Evolutionary conservation across 2,329 filamentous ascomycete species (phyloP), one percentile per base, ranked within the genome.

Genomic region (Aspergillus fumigatiaffinis): DNA sequence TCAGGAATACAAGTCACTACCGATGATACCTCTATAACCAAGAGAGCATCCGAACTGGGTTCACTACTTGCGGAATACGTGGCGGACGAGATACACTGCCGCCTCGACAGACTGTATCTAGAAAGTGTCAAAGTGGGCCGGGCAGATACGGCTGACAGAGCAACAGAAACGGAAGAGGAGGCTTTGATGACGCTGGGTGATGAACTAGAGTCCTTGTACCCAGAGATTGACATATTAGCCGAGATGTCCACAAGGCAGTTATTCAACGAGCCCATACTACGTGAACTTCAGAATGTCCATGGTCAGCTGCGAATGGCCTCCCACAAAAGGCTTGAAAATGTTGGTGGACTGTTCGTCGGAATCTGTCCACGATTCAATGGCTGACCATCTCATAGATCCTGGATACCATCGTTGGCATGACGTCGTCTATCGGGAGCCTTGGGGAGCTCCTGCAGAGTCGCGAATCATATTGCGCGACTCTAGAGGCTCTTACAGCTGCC

Each of bases 171-270:
- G 12, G 61, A 65, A 9, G 46, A 53, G 6, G 66, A 67, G 23
- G 55, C 60, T 4, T 50, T 69, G n/a, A 44, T 59, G 32, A 67
- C 64, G 1, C 52, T 77, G 28, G 63, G 73, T 54, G 67, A 71
- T 52, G 75, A 77, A 55, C 60, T 77, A 12, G 72, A 70, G 32
- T 73, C 74, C 20, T 59, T 77, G 1, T 76, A 76, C 51, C 66
- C 72, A 0, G 74, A 77, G 51, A 75, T 77, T 47, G 71, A 69
- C 25, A 63, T 76, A 3, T 60, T 77, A 35, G 68, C 75, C 46
- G 71, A 76, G n/a, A 72, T 77, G 60, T 77, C 76, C 52, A 74
- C 72, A 1, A 73, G 71, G 58, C 76, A 79, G 49, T 69, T 74
- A 54, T 77, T 76, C 62, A 69, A 71, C 7, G 73, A 74, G 42